Conservation (phyloP, 2,329 filamentous ascomycete genomes). For the Xylariomycetidae sp. region DNA sequence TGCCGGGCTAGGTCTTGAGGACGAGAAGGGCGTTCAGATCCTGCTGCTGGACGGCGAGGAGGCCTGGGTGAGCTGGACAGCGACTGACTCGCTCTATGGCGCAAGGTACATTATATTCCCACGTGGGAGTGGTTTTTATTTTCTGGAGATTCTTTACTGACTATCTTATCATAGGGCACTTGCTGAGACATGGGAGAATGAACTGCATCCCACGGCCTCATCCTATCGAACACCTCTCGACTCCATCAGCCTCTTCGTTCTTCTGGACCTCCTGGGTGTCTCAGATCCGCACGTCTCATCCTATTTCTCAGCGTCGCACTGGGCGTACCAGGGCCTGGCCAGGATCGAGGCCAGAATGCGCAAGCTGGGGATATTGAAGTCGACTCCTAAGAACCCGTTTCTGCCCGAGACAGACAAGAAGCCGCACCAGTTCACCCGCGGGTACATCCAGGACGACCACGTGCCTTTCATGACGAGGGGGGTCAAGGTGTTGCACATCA, state of each 20-base stretch:
- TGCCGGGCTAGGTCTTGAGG: constrained; percentile 55
- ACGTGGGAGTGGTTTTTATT: not conserved
- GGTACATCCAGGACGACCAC: constrained; percentile 77
- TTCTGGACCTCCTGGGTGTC: constrained; percentile 83
- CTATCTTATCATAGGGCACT: constrained; percentile 48
- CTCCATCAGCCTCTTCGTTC: constrained; percentile 81
- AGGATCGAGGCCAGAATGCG: constrained; percentile 70
- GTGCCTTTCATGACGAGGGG: constrained; percentile 83
- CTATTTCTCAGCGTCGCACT: constrained; percentile 87
- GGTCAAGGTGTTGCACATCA: constrained; percentile 85
- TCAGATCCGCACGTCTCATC: constrained; percentile 68
- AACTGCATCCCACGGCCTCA: constrained; percentile 65
- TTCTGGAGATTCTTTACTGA: not conserved
- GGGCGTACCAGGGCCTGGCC: constrained; percentile 81
- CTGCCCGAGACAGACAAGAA: constrained; percentile 59
- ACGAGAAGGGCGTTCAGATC: constrained; percentile 81
- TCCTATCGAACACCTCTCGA: constrained; percentile 69
- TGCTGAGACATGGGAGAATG: constrained; percentile 74
- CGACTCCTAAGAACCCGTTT: constrained; percentile 49
- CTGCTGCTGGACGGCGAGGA: constrained; percentile 91
- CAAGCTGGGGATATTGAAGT: constrained; percentile 52
- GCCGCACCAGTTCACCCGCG: constrained; percentile 40
- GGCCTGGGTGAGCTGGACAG: constrained; percentile 77
- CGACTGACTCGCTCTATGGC: constrained; percentile 82
- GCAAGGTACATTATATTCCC: constrained; percentile 53